Percentiles rank a stretch among this genome's conserved stretches.
Conservation (phyloP, 179 eudicot species). For the Vitellaria paradoxa region DNA sequence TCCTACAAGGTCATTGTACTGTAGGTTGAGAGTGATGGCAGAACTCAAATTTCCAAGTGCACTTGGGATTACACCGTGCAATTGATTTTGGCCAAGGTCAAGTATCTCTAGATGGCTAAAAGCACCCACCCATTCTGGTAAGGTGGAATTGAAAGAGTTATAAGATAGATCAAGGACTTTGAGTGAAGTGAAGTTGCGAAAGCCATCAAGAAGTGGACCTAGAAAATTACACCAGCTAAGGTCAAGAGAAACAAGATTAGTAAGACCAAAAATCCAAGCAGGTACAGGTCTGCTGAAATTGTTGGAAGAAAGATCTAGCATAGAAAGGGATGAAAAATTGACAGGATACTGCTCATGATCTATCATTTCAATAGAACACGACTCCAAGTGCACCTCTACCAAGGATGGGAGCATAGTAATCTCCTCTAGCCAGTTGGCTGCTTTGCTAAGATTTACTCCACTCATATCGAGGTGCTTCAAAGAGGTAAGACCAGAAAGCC, state of each 20-base stretch:
- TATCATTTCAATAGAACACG: background rate
- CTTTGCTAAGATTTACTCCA: background rate
- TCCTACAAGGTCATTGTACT: background rate
- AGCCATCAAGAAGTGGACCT: background rate
- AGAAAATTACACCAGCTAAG: background rate
- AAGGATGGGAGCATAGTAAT: background rate
- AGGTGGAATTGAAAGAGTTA: background rate
- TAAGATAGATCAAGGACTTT: background rate
- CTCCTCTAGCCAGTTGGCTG: background rate
- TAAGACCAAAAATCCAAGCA: background rate
- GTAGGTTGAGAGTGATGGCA: background rate
- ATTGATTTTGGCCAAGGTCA: background rate
- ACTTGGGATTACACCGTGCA: background rate
- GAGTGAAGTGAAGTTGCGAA: background rate
- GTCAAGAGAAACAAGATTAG: background rate
- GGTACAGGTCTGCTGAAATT: background rate
- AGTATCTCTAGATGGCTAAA: background rate
- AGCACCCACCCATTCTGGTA: background rate
- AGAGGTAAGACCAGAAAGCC: background rate
- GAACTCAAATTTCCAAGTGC: background rate
- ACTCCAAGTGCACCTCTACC: background rate
- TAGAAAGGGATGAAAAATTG: background rate
- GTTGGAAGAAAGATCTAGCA: background rate
- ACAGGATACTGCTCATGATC: background rate
- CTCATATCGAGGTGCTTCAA: background rate